A percentile compares a stretch with the other conserved stretches of the same genome.
These are phyloP conservation scores for Globomyces sp. DNA, from an alignment of 371 early-diverging fungal species.

Conservation along the genomic window DNA sequence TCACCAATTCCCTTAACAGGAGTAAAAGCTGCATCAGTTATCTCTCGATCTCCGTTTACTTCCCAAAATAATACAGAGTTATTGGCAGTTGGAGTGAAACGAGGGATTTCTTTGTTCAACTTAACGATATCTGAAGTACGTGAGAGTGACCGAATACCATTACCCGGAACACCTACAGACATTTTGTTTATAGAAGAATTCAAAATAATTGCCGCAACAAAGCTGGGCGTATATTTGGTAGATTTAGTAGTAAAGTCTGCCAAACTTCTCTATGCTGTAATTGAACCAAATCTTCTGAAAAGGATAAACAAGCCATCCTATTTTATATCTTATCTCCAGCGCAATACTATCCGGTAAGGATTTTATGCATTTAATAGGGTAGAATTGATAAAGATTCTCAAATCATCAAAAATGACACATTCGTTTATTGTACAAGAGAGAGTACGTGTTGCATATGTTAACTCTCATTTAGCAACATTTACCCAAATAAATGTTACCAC, in stretches of 20 bases:
- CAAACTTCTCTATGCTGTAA: neutral
- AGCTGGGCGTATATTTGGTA: constrained; percentile 9
- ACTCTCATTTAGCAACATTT: neutral
- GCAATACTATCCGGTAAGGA: too few relatives aligned
- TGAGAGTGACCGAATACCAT: constrained; percentile 5
- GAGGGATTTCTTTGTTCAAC: constrained; percentile 1
- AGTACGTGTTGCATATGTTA: neutral
- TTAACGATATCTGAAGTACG: constrained; percentile 1
- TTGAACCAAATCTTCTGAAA: neutral
- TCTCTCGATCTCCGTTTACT: constrained; percentile 5
- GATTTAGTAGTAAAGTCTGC: neutral
- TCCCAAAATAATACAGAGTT: constrained; percentile 4
- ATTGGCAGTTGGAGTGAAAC: constrained; percentile 15
- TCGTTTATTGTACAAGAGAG: constrained; percentile 17
- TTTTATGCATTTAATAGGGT: too few relatives aligned
- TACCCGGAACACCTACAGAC: constrained; percentile 7
- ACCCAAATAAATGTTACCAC: neutral
- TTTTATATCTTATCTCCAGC: too few relatives aligned
- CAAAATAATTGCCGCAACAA: constrained; percentile 4
- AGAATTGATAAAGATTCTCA: too few relatives aligned
- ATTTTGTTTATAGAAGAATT: constrained; percentile 2
- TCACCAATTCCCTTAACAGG: neutral
- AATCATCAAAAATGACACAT: neutral
- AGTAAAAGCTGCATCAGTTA: neutral
- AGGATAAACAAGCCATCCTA: neutral